Conservation (phyloP, 768 basidiomycete genomes). For the Mycena galericulata region DNA sequence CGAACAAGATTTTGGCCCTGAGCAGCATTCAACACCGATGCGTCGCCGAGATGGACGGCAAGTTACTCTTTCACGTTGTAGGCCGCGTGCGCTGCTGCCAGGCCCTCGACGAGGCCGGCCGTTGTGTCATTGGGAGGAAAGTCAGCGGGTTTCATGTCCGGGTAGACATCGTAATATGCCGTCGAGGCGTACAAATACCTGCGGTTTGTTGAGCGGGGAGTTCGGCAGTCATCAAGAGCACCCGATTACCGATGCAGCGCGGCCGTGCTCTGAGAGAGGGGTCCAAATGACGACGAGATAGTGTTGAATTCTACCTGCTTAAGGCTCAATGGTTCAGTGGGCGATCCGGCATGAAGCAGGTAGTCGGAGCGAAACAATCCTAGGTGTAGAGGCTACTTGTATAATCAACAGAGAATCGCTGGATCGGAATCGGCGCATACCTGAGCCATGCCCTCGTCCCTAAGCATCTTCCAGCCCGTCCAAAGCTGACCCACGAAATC, state of each 20-base stretch:
- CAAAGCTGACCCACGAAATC: conserved; percentile 89
- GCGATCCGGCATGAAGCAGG: conserved; percentile 72
- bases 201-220: conserved; percentile 1
- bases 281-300: conserved; percentile 91
- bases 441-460: conserved; percentile 69
- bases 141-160: conserved; percentile 62
- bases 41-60: background rate
- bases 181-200: conserved; percentile 80
- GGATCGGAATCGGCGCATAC: conserved; percentile 39
- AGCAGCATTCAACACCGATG: background rate
- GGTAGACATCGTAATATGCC: conserved; percentile 71
- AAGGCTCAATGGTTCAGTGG: conserved; percentile 56
- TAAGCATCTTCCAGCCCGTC: conserved; percentile 84
- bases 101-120: conserved; percentile 75
- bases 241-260: conserved; percentile 78
- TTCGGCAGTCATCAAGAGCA: background rate
- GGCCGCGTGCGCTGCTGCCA: conserved; percentile 83
- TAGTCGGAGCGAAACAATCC: conserved; percentile 97
- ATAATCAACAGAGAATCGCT: background rate
- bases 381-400: conserved; percentile 78
- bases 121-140: conserved; percentile 83
- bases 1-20: conserved; percentile 78
- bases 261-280: conserved; percentile 74
- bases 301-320: conserved; percentile 99
- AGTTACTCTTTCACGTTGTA: conserved; percentile 70